A percentile compares a stretch with the other conserved stretches of the same genome.
phyloP scores from a whole-genome alignment of 495 filamentous ascomycete genomes.

The Penicillium maclennaniae region DNA sequence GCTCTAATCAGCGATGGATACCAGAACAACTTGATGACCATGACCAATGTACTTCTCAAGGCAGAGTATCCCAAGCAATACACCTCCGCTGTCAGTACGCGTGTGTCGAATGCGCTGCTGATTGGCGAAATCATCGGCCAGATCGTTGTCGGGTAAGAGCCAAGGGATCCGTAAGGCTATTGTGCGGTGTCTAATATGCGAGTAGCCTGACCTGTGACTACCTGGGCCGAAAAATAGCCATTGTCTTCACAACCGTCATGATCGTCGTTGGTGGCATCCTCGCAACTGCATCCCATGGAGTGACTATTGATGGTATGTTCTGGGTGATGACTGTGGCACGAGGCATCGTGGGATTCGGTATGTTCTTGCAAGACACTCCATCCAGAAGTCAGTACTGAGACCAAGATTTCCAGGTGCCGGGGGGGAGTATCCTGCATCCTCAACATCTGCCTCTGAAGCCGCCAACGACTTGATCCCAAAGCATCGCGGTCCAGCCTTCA shows the following conservation, averaged over 20 bases:
- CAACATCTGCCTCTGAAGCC: conserved; percentile 46
- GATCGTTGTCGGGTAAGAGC: conserved; percentile 39
- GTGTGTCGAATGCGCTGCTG: conserved; percentile 51
- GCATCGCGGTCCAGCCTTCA: conserved; percentile 49
- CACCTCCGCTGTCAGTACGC: conserved; percentile 41
- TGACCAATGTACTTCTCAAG: conserved; percentile 49
- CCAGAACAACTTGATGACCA: conserved; percentile 53
- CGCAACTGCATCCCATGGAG: conserved; percentile 46
- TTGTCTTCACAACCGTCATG: conserved; percentile 48
- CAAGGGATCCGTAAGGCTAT: background rate
- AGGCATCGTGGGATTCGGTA: conserved; percentile 46
- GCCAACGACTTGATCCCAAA: conserved; percentile 43
- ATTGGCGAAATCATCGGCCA: conserved; percentile 53
- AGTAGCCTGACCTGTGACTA: conserved; percentile 48
- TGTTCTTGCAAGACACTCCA: background rate
- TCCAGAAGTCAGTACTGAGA: background rate
- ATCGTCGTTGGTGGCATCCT: conserved; percentile 51
- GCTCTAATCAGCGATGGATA: conserved; percentile 53
- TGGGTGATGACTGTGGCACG: conserved; percentile 52
- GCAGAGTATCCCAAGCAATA: conserved; percentile 45
- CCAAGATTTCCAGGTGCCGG: conserved; percentile 21
- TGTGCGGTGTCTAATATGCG: background rate
- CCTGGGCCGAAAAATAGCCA: conserved; percentile 49
- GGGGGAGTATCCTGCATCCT: conserved; percentile 47
- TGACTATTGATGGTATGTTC: conserved; percentile 48